These are phyloP conservation scores for Fusarium pseudograminearum DNA, from an alignment of 2,329 filamentous ascomycete species.

Conservation along the genomic window DNA sequence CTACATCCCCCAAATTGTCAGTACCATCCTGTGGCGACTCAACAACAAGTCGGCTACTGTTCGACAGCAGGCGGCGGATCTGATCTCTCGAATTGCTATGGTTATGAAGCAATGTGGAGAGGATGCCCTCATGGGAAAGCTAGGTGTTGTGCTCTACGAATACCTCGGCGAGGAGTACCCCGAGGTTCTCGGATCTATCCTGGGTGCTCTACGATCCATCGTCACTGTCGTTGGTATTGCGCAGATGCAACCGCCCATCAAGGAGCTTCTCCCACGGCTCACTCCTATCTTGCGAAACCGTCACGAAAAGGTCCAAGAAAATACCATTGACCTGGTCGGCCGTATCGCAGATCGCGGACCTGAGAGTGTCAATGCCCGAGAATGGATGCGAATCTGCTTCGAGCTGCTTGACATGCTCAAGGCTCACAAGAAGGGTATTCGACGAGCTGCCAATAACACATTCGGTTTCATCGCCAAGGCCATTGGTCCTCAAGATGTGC, in stretches of 20 bases:
- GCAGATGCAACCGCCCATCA: conserved; percentile 98
- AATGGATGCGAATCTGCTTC: conserved; percentile 99
- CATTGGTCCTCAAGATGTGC: conserved; percentile 96
- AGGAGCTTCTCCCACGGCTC: conserved; percentile 91
- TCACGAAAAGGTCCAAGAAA: conserved; percentile 99
- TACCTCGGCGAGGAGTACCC: conserved; percentile 99
- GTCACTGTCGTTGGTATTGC: conserved; percentile 98
- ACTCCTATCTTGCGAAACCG: conserved; percentile 98
- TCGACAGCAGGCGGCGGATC: conserved; percentile 94
- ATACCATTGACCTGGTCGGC: conserved; percentile 97
- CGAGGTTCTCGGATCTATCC: conserved; percentile 94
- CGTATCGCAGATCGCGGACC: conserved; percentile 97
- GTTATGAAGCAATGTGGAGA: conserved; percentile 99
- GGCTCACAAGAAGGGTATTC: conserved; percentile 99
- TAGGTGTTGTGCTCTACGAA: conserved; percentile 95
- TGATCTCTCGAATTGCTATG: conserved; percentile 96
- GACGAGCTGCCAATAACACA: conserved; percentile 97
- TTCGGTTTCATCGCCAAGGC: conserved; percentile 99
- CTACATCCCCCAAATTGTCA: conserved; percentile 96
- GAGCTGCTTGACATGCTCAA: conserved; percentile 99
- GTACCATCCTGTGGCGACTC: conserved; percentile 93
- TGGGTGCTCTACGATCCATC: conserved; percentile 93
- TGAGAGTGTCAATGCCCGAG: conserved; percentile 94
- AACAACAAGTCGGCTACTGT: conserved; percentile 99
- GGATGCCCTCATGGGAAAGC: conserved; percentile 94